Conservation (phyloP, 495 filamentous ascomycete genomes). For the Durotheca rogersii region DNA sequence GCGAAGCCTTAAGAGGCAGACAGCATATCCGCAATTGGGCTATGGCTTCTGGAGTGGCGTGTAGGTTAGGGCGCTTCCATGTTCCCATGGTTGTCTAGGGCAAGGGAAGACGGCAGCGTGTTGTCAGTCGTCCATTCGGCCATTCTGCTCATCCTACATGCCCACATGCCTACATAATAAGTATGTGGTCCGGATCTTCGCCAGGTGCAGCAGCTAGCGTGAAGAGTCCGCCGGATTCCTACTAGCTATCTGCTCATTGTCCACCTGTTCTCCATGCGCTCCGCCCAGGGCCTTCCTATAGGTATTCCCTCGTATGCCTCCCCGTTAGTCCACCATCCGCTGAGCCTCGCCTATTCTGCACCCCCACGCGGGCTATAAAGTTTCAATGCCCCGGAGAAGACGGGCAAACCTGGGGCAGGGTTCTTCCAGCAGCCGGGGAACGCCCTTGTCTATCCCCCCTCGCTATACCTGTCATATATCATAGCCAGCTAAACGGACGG, state of each 20-base stretch:
- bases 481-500: conserved; percentile 9
- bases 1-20: not conserved
- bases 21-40: too few species aligned
- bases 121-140: too few species aligned
- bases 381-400: conserved; percentile 1
- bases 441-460: conserved; percentile 3
- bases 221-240: too few species aligned
- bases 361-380: conserved; percentile 14
- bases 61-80: too few species aligned
- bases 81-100: too few species aligned
- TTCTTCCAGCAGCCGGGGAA: conserved; percentile 14
- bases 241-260: too few species aligned
- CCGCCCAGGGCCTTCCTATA: not conserved
- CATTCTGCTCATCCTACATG: too few species aligned
- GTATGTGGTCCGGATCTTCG: too few species aligned
- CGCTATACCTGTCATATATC: conserved; percentile 9
- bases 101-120: too few species aligned
- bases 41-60: too few species aligned
- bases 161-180: too few species aligned
- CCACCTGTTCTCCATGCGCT: not conserved
- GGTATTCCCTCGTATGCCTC: not conserved
- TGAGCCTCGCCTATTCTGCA: not conserved
- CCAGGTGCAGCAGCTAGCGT: too few species aligned
- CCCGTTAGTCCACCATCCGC: not conserved
- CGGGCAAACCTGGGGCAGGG: not conserved